Base-by-base conservation (phyloP, 495 filamentous ascomycete species). In the Daldinia grandis region DNA sequence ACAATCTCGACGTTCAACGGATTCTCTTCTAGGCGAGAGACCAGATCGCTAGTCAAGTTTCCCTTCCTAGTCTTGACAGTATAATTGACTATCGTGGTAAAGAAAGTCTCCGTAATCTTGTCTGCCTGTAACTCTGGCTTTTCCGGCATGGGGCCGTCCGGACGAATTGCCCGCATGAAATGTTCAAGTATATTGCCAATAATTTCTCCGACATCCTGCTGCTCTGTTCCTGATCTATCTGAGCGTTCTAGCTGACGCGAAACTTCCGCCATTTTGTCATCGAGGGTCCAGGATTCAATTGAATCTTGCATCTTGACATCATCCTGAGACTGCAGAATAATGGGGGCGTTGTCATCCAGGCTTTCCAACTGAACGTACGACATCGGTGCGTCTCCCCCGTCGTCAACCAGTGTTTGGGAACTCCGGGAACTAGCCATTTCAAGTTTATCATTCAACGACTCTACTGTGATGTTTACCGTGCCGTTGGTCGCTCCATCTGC, bases 151-250 rank as follows among this genome's bases (percentile, higher is more conserved):
- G 80, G 79, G 5, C 82, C 75, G 63, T 66, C 80, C 37, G 93
- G 85, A 68, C 87, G 89, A 73, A 97, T 94, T 4, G 94, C 94
- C 68, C 92, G 93, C 75, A 93, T 89, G n/a, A 97, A 84, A 40
- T 95, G 92, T 70, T 94, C 94, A 37, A 96, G 86, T 24, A 96
- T 90, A 76, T 95, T 94, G 40, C 93, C 93, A 76, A 97, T 94
- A 38, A 97, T 94, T 77, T 99, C 95, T 9, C 92, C 94, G 6
- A 97, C 95, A 81, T 99, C 95, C 81, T 98, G 95, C 74, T 94
- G 83, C 10, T 80, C 80, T 2, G 82, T 82, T 12, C 83, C 83
- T 28, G 78, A 75, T 25, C 81, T 76, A 53, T 83, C 79, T 3
- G 80, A 79, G 53, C 81, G 78, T 68, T 83, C 77, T 5, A 85